Conservation (phyloP, 805 yeast species). For the Pichia kluyveri region DNA sequence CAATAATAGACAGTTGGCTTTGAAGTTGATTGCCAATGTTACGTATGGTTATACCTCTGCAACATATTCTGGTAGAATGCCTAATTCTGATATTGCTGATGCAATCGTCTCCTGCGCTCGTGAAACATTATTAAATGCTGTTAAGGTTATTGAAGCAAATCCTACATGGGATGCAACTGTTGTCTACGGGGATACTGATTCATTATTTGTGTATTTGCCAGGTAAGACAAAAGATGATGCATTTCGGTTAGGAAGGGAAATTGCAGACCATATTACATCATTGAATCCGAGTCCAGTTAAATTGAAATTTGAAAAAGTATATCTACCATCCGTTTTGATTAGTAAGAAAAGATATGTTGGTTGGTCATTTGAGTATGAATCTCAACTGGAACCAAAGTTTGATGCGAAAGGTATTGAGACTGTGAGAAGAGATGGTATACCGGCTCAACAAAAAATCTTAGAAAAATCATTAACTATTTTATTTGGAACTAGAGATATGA, state of each 20-base stretch:
- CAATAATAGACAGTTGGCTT: constrained; percentile 74
- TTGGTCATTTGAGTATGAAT: constrained; percentile 53
- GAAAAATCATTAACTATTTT: constrained; percentile 59
- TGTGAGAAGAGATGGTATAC: constrained; percentile 87
- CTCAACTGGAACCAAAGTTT: constrained; percentile 53
- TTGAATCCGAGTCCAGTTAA: constrained; percentile 73
- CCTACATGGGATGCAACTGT: constrained; percentile 78
- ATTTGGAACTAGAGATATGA: constrained; percentile 65
- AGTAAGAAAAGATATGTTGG: constrained; percentile 93
- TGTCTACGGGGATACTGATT: constrained; percentile 95
- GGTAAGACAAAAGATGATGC: constrained; percentile 75
- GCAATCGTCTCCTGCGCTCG: constrained; percentile 88
- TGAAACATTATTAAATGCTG: constrained; percentile 69
- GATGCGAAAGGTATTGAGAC: constrained; percentile 98
- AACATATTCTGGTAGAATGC: constrained; percentile 94
- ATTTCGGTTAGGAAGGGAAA: constrained; percentile 59
- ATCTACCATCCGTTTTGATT: constrained; percentile 73
- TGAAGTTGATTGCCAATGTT: constrained; percentile 87
- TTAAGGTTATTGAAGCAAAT: constrained; percentile 52
- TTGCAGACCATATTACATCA: constrained; percentile 56
- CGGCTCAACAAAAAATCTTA: constrained; percentile 79
- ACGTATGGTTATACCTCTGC: constrained; percentile 96
- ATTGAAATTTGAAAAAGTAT: constrained; percentile 86
- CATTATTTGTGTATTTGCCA: constrained; percentile 83
- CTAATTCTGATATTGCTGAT: constrained; percentile 91